Evolutionary conservation across 2,329 filamentous ascomycete species (phyloP).

Genomic region (Trichothecium roseum): DNA sequence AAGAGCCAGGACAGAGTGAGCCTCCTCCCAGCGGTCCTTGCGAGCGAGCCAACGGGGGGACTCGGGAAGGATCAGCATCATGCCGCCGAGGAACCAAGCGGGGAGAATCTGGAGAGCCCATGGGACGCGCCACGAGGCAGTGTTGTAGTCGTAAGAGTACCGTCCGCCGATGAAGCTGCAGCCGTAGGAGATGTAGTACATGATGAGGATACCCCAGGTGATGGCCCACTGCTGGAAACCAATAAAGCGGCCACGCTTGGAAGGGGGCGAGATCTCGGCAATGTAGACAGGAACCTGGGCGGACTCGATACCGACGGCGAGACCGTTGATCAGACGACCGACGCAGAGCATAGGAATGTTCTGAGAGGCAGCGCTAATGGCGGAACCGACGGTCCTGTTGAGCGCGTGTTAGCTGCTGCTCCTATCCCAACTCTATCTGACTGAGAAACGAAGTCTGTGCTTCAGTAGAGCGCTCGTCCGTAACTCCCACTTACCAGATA

Average conservation of each 20-base stretch:
- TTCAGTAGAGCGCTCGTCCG: background rate
- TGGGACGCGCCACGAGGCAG: constrained; percentile 50
- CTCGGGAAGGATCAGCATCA: constrained; percentile 49
- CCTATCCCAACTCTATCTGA: background rate
- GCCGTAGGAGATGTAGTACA: constrained; percentile 60
- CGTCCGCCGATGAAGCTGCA: constrained; percentile 44
- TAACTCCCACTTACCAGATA: constrained; percentile 32
- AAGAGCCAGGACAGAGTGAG: constrained; percentile 38
- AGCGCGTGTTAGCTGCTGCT: background rate
- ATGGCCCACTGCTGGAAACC: constrained; percentile 67
- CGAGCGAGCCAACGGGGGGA: constrained; percentile 55
- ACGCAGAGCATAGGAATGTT: constrained; percentile 40
- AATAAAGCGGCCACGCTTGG: constrained; percentile 53
- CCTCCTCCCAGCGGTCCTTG: constrained; percentile 50
- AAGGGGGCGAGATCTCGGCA: constrained; percentile 49
- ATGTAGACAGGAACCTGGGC: constrained; percentile 64
- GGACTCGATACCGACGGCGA: constrained; percentile 55
- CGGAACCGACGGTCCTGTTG: constrained; percentile 35
- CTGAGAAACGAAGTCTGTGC: background rate
- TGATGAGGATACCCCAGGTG: constrained; percentile 55
- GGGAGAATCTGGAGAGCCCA: constrained; percentile 58
- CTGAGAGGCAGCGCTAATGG: constrained; percentile 31
- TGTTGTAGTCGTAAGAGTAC: constrained; percentile 22
- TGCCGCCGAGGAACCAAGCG: constrained; percentile 46
- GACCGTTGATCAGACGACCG: constrained; percentile 53